Conservation (phyloP, 352 stramenopile species). For the Phytopythium chamaehyphon region DNA sequence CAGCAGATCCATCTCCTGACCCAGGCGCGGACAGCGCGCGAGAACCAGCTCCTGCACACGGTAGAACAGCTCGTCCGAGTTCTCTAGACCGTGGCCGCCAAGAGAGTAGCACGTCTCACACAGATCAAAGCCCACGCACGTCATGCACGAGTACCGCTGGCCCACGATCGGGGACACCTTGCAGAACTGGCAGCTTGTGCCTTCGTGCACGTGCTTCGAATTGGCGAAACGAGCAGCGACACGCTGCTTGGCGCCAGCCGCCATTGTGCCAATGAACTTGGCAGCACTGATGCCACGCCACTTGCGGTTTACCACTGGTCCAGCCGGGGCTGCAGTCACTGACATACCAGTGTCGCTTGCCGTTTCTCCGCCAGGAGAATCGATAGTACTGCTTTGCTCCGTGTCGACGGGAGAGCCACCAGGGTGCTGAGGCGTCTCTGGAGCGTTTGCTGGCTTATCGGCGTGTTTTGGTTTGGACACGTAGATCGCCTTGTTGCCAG, state of each 20-base stretch:
- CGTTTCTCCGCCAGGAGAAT: slow-evolving; percentile 13
- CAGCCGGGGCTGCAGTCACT: slow-evolving; percentile 8
- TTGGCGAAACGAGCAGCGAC: slow-evolving; percentile 65
- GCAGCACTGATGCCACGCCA: slow-evolving; percentile 57
- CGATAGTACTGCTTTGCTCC: slow-evolving; percentile 23
- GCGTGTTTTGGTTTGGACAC: slow-evolving; percentile 55
- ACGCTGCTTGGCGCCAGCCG: slow-evolving; percentile 58
- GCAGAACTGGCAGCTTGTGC: slow-evolving; percentile 78
- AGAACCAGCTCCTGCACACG: slow-evolving; percentile 77
- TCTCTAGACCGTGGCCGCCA: slow-evolving; percentile 77
- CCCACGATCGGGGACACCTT: slow-evolving; percentile 75
- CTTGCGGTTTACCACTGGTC: slow-evolving; percentile 20
- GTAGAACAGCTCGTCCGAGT: slow-evolving; percentile 84
- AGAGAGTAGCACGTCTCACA: slow-evolving; percentile 82
- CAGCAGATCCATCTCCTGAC: slow-evolving; percentile 61
- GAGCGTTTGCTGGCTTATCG: slow-evolving; percentile 7
- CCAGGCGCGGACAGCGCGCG: slow-evolving; percentile 52
- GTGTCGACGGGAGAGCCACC: slow-evolving; percentile 23
- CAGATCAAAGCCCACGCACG: slow-evolving; percentile 79
- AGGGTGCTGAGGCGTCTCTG: slow-evolving; percentile 16
- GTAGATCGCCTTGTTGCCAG: slow-evolving; percentile 63
- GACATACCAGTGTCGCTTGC: slow-evolving; percentile 9
- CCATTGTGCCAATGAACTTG: slow-evolving; percentile 76
- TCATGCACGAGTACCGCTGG: slow-evolving; percentile 65
- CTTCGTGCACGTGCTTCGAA: slow-evolving; percentile 65